phyloP scores from a whole-genome alignment of 768 basidiomycete species.

The Amanita brunnescens region DNA sequence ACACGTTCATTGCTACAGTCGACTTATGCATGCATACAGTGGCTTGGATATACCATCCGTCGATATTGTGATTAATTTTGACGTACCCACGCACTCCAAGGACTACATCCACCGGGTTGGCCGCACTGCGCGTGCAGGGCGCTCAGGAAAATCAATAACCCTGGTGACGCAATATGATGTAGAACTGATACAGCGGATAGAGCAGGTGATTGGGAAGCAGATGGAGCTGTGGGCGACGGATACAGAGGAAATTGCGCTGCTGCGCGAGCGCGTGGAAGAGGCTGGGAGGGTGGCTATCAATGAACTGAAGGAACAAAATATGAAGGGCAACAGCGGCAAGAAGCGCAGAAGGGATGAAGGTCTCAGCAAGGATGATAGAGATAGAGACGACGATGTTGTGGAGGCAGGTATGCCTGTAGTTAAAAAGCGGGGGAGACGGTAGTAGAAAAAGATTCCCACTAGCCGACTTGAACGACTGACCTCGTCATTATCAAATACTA shows the following conservation, averaged over 20 bases:
- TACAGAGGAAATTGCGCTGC: slow-evolving; percentile 78
- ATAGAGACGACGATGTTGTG: slow-evolving; percentile 87
- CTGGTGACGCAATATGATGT: slow-evolving; percentile 98
- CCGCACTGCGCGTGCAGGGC: slow-evolving; percentile 94
- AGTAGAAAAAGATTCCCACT: slow-evolving; percentile 17
- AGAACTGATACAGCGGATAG: slow-evolving; percentile 91
- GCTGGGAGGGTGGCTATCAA: slow-evolving; percentile 69
- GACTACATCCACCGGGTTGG: slow-evolving; percentile 99
- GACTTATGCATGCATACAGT: slow-evolving; percentile 26
- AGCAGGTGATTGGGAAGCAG: slow-evolving; percentile 85
- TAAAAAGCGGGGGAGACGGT: slow-evolving; percentile 33
- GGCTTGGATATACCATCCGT: slow-evolving; percentile 95
- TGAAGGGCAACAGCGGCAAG: slow-evolving; percentile 31
- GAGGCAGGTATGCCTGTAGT: slow-evolving; percentile 80
- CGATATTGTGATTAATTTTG: slow-evolving; percentile 96
- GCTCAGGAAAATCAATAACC: slow-evolving; percentile 95
- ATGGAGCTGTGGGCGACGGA: slow-evolving; percentile 85
- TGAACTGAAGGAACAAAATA: slow-evolving; percentile 73
- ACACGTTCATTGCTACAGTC: neutral
- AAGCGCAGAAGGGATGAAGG: slow-evolving; percentile 36
- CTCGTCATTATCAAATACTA: slow-evolving; percentile 30
- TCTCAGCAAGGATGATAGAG: slow-evolving; percentile 63
- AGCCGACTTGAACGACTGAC: slow-evolving; percentile 28
- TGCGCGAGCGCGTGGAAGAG: slow-evolving; percentile 85
- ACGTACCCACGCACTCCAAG: slow-evolving; percentile 96